Conservation (phyloP, 805 yeast species). For the Starmera caribaea region DNA sequence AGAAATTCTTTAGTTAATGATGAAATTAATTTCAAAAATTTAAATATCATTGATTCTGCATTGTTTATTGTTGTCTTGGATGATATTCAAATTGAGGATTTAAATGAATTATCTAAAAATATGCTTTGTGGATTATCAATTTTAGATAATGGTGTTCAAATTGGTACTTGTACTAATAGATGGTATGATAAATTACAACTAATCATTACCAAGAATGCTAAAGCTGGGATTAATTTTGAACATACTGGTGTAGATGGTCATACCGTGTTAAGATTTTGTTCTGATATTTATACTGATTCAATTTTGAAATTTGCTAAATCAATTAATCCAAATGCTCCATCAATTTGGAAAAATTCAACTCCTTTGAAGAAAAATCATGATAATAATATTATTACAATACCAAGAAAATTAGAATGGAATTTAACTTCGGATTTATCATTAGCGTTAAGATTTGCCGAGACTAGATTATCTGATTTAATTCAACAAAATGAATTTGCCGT, state of each 20-base stretch:
- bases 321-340: slow-evolving; percentile 62
- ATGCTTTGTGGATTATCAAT: slow-evolving; percentile 81
- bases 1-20: slow-evolving; percentile 43
- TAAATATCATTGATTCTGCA: slow-evolving; percentile 71
- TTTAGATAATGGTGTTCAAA: slow-evolving; percentile 77
- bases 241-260: slow-evolving; percentile 96
- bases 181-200: slow-evolving; percentile 92
- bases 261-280: slow-evolving; percentile 78
- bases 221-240: slow-evolving; percentile 89
- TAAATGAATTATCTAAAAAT: slow-evolving; percentile 64
- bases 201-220: slow-evolving; percentile 79
- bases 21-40: slow-evolving; percentile 54
- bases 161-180: slow-evolving; percentile 88
- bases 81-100: slow-evolving; percentile 53
- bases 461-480: slow-evolving; percentile 77
- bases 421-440: slow-evolving; percentile 68
- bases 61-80: slow-evolving; percentile 78
- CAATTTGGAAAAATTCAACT: slow-evolving; percentile 55
- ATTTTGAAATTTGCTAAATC: slow-evolving; percentile 78
- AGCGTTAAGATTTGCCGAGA: slow-evolving; percentile 83
- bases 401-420: slow-evolving; percentile 85
- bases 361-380: slow-evolving; percentile 33
- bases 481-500: slow-evolving; percentile 83
- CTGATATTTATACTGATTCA: slow-evolving; percentile 87
- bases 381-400: slow-evolving; percentile 51